A percentile compares a stretch with the other conserved stretches of the same genome.
These are phyloP conservation scores for Wickerhamomyces xylosicus DNA, from an alignment of 805 yeast species.

Conservation along the genomic window DNA sequence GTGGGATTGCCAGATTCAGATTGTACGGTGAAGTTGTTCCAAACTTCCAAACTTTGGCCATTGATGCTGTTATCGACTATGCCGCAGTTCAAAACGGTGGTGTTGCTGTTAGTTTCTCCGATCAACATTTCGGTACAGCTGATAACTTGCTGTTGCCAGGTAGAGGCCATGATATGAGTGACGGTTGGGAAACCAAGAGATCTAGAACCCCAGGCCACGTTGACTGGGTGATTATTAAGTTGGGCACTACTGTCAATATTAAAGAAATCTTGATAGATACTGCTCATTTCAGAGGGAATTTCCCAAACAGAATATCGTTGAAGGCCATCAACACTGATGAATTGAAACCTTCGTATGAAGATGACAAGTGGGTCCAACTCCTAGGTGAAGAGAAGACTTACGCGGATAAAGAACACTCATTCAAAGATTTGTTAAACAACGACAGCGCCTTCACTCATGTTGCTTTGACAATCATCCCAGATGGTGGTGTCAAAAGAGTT, in stretches of 20 bases:
- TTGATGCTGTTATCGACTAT: slow-evolving; percentile 40
- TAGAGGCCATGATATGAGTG: slow-evolving; percentile 92
- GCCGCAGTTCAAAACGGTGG: slow-evolving; percentile 87
- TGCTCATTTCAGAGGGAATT: slow-evolving; percentile 90
- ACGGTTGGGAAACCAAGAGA: slow-evolving; percentile 96
- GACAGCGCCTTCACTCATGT: slow-evolving; percentile 52
- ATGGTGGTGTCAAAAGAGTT: slow-evolving; percentile 91
- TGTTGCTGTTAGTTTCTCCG: slow-evolving; percentile 71
- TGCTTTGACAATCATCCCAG: slow-evolving; percentile 79
- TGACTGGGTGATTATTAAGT: slow-evolving; percentile 83
- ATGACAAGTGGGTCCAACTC: slow-evolving; percentile 47
- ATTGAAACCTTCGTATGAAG: slow-evolving; percentile 30
- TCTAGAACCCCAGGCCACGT: slow-evolving; percentile 76
- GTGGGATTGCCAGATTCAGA: slow-evolving; percentile 94
- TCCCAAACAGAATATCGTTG: slow-evolving; percentile 72
- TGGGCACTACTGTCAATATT: slow-evolving; percentile 58
- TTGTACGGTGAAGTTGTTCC: slow-evolving; percentile 79
- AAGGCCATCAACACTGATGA: slow-evolving; percentile 39
- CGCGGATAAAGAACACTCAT: slow-evolving; percentile 77
- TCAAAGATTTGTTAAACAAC: slow-evolving; percentile 17
- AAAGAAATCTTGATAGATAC: slow-evolving; percentile 70
- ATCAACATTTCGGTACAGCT: slow-evolving; percentile 91
- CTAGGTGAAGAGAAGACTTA: slow-evolving; percentile 65
- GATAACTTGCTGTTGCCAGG: slow-evolving; percentile 88
- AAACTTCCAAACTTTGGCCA: slow-evolving; percentile 33